These are phyloP conservation scores for Dryadomyces sulphureus DNA, from an alignment of 2,329 filamentous ascomycete genomes.

Conservation along the genomic window DNA sequence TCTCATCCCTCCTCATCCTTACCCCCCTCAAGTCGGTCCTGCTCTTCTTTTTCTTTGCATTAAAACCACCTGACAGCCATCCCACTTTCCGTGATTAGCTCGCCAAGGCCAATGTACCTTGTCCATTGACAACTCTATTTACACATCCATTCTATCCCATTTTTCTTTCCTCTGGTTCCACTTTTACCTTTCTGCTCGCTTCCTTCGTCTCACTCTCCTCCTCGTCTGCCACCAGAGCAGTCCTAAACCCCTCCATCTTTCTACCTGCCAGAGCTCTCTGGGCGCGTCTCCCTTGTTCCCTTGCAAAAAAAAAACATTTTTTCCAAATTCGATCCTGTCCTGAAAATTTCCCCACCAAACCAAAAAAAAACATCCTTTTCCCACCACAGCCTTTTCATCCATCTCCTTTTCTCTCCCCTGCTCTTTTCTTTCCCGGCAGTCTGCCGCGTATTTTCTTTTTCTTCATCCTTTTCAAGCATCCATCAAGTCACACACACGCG, in stretches of 20 bases:
- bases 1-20: background rate
- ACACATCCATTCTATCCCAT: background rate
- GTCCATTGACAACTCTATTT: conserved; percentile 5
- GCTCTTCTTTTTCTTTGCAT: background rate
- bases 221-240: background rate
- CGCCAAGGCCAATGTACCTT: background rate
- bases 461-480: no score
- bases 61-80: background rate
- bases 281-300: background rate
- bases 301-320: background rate
- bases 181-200: background rate
- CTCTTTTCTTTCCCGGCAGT: no score
- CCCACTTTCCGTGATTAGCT: background rate
- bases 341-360: background rate
- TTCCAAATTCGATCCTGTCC: background rate
- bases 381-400: background rate
- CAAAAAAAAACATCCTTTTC: background rate
- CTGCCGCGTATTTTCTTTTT: no score
- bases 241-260: background rate
- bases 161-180: conserved; percentile 1
- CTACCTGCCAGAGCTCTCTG: background rate
- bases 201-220: background rate
- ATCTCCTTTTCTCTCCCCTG: background rate
- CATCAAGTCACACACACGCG: no score
- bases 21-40: background rate